These are phyloP conservation scores for Myxozyma neotropica DNA, from an alignment of 805 yeast species.

Conservation along the genomic window DNA sequence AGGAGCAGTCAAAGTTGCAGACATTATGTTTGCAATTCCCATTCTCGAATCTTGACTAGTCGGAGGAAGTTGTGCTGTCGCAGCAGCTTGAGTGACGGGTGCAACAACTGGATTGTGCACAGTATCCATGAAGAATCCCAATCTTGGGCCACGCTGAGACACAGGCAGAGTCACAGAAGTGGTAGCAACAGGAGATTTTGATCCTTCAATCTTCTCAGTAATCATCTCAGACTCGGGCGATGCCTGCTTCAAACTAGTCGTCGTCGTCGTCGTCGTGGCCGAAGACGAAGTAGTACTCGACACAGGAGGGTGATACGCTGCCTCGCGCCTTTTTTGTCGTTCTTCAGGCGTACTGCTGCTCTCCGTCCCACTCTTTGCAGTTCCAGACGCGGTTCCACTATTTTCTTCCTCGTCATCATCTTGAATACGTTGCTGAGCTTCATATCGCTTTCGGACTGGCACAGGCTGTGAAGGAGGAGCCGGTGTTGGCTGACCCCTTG, in stretches of 20 bases:
- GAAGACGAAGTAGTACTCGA: not conserved
- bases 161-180: not conserved
- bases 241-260: not conserved
- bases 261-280: not conserved
- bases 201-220: not conserved
- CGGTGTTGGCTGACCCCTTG: constrained; percentile 33
- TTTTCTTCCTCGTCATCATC: constrained; percentile 21
- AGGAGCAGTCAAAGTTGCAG: not conserved
- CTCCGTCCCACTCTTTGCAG: not conserved
- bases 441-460: constrained; percentile 30
- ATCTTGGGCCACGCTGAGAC: constrained; percentile 21
- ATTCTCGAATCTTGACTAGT: constrained; percentile 4
- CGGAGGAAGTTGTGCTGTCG: not conserved
- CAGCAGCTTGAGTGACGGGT: constrained; percentile 4
- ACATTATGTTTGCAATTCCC: constrained; percentile 9
- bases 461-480: constrained; percentile 32
- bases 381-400: not conserved
- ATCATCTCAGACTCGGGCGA: constrained; percentile 1
- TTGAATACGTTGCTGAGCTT: constrained; percentile 26
- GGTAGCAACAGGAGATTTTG: not conserved
- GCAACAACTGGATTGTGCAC: not conserved
- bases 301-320: not conserved
- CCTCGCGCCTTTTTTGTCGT: not conserved
- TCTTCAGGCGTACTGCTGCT: not conserved
- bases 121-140: constrained; percentile 12